These are phyloP conservation scores for Chalciporus pseudorubinellus DNA, from an alignment of 768 basidiomycete species.

Conservation along the genomic window DNA sequence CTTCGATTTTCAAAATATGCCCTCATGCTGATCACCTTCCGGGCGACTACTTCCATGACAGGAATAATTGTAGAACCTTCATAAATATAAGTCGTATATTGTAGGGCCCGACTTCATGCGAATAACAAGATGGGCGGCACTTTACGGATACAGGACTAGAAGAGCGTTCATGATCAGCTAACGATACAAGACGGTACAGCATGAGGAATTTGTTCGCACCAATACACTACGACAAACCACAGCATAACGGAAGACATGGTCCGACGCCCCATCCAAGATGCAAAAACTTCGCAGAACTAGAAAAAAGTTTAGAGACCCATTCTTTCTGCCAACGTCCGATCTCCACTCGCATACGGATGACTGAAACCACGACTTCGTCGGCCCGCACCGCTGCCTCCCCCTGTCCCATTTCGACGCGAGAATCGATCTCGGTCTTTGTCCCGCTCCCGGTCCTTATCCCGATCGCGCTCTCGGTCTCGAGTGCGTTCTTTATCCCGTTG, in stretches of 20 bases:
- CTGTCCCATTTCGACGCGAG: constrained; percentile 43
- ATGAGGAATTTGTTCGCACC: constrained; percentile 28
- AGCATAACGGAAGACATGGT: not conserved
- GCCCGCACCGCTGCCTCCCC: constrained; percentile 36
- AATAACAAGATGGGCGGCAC: constrained; percentile 18
- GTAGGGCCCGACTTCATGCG: constrained; percentile 17
- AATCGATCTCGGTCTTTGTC: constrained; percentile 39
- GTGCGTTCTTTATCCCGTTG: constrained; percentile 37
- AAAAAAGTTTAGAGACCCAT: constrained; percentile 63
- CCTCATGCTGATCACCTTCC: not conserved
- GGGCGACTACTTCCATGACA: not conserved
- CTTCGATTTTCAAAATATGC: not conserved
- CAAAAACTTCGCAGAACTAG: constrained; percentile 13
- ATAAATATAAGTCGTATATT: constrained; percentile 31
- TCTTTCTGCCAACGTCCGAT: constrained; percentile 84
- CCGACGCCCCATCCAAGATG: constrained; percentile 23
- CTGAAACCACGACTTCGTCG: constrained; percentile 40
- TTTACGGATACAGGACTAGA: constrained; percentile 37
- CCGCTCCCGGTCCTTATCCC: constrained; percentile 35
- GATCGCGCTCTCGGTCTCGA: constrained; percentile 35
- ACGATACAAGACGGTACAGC: constrained; percentile 21
- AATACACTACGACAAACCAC: constrained; percentile 33
- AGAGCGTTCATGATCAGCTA: constrained; percentile 28
- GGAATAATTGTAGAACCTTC: not conserved
- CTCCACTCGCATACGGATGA: constrained; percentile 38